Evolutionary conservation across 208 protist genomes (phyloP), one percentile per base, ranked within the genome.

Genomic region (Naegleria lovaniensis): DNA sequence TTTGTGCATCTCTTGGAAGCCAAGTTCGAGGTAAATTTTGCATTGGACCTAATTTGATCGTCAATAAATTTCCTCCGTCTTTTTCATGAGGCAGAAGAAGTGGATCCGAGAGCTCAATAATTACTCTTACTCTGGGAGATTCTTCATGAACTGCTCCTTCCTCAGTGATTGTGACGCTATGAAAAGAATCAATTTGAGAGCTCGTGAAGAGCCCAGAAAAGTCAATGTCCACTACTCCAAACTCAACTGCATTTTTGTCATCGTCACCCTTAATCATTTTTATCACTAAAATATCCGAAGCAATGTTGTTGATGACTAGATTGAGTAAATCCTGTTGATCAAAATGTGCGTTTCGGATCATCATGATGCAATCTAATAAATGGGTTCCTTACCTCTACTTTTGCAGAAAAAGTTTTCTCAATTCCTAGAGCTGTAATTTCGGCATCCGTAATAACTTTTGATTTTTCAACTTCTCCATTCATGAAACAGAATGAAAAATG

Each of bases 221-320:
- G n/a, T 79, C n/a, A 33, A 79, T 36, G n/a, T 79, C 67, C 0
- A 79, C 7, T 9, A 79, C 19, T 36, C 67, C 67, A 79, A 36
- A 79, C 36, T 79, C 67, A 36, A 79, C 25, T 36, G 67, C 67
- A 79, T 79, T 79, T 79, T 79, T 79, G 29, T 79, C 67, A 79
- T 79, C 67, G 25, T 79, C 67, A 36, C 67, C 67, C 67, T 79
- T 79, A 33, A 79, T 79, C 16, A 79, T 36, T 33, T 79, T 79
- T 79, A 79, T 2, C 0, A 36, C 25, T 4, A 79, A 33, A 36
- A 79, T n/a, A 36, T 79, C 67, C 13, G 22, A 2, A 4, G 25
- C 9, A 36, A 13, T 36, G 29, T 36, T 79, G 9, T 79, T 79
- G 6, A 79, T 79, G 0, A 29, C 16, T 7, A 79, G 25, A 9